Evolutionary conservation across 2,329 filamentous ascomycete species (phyloP).

Genomic region (Acrocalymma vagum): DNA sequence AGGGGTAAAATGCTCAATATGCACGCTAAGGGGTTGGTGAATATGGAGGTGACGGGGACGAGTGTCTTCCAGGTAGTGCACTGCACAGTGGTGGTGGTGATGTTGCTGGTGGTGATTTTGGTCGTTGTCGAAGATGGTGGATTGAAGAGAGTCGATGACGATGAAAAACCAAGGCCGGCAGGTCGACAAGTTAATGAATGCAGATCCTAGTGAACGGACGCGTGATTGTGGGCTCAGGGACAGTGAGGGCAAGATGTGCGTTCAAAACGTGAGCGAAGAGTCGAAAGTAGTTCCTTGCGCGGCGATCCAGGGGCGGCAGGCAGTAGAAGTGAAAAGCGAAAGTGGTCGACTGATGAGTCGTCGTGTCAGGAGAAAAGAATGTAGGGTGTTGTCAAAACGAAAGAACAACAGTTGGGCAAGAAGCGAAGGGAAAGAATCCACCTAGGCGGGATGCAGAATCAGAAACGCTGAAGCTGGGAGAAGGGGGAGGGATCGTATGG

Average conservation of each 20-base stretch:
- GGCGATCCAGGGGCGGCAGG: constrained; percentile 1
- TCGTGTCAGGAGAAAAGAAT: constrained; percentile 19
- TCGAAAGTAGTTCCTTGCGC: no score
- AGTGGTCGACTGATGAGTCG: constrained; percentile 14
- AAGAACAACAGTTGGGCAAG: constrained; percentile 40
- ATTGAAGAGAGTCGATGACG: constrained; percentile 8
- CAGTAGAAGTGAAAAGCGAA: constrained; percentile 18
- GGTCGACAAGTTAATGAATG: constrained; percentile 17
- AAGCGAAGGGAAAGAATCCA: constrained; percentile 35
- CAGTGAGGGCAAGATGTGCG: no score
- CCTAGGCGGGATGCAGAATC: constrained; percentile 18
- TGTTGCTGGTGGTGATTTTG: no score
- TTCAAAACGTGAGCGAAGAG: no score
- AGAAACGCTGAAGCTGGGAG: constrained; percentile 24
- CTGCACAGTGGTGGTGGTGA: constrained; percentile 27
- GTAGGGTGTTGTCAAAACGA: constrained; percentile 40
- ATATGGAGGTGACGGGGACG: constrained; percentile 7
- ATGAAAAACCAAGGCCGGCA: no score
- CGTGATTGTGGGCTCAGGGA: constrained; percentile 6
- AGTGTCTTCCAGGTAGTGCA: constrained; percentile 23
- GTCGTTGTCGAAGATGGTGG: constrained; percentile 6
- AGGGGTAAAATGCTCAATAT: constrained; percentile 1
- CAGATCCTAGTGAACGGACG: constrained; percentile 6
- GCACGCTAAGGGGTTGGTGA: constrained; percentile 8
- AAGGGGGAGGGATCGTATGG: constrained; percentile 31